Evolutionary conservation across 345 rosid genomes (phyloP).

Genomic region (Melastoma malabathricum): DNA sequence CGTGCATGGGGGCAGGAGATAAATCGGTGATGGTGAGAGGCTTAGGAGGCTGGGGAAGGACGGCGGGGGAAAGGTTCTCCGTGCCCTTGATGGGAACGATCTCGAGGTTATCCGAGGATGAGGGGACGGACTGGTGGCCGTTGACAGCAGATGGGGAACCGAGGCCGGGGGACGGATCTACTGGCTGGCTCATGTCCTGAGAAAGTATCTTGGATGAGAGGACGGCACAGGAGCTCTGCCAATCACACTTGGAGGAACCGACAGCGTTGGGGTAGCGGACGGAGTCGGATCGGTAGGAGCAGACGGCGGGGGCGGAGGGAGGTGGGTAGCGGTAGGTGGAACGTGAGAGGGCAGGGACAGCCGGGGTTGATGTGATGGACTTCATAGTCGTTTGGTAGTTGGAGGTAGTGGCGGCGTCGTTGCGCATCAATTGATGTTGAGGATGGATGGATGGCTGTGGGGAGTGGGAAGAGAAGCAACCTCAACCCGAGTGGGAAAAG

Average conservation of each 20-base stretch:
- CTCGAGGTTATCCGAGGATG: constrained; percentile 25
- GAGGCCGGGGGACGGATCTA: constrained; percentile 11
- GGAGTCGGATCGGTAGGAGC: constrained; percentile 35
- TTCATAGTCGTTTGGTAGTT: too few relatives aligned
- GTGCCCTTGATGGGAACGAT: constrained; percentile 36
- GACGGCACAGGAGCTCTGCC: constrained; percentile 83
- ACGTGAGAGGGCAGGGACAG: neutral
- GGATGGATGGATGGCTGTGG: too few relatives aligned
- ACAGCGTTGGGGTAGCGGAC: constrained; percentile 34
- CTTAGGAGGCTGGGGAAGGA: constrained; percentile 14
- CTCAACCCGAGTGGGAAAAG: too few relatives aligned
- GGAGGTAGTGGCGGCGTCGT: too few relatives aligned
- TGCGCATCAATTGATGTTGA: too few relatives aligned
- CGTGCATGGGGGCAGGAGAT: constrained; percentile 85
- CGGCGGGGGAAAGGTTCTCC: constrained; percentile 10
- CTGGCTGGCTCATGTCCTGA: constrained; percentile 23
- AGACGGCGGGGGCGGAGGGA: constrained; percentile 10
- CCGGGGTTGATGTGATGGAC: constrained; percentile 4
- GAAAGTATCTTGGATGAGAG: constrained; percentile 45
- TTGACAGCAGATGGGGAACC: constrained; percentile 28
- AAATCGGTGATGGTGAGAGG: constrained; percentile 60
- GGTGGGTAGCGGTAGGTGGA: neutral
- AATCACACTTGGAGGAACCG: constrained; percentile 37
- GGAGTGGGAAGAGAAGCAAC: too few relatives aligned
- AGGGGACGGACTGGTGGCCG: constrained; percentile 30